Evolutionary conservation across 805 yeast genomes (phyloP), one percentile per base, ranked within the genome.

Genomic region (Metschnikowia lunata): DNA sequence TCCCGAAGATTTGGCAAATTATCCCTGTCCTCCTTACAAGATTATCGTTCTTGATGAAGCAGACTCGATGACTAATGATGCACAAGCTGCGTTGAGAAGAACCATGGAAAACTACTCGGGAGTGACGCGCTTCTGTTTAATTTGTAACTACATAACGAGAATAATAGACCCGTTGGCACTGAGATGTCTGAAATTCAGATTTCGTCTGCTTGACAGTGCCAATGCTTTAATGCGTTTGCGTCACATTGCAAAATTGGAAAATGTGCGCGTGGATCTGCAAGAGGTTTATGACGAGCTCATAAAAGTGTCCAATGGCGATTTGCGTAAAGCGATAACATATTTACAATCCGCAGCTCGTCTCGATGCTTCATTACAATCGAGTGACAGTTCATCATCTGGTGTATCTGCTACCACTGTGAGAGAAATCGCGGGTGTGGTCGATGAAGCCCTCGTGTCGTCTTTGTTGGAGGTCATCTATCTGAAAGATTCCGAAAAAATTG

Each of bases 1-100:
- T 1, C 70, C 74, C 12, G 83, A 81, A 34, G 93, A 85, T 55
- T 64, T 77, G 40, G 78, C 69, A 34, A 76, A 80, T 14, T 90
- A 89, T 66, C 97, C 98, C 1, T 91, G 98, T 60, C 98, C 99
- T 1, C 97, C 98, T 6, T 93, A 87, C 66, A 93, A 93, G 62
- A 80, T 93, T 56, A 85, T 93, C 51, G 87, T 93, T 35, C 67
- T 93, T 42, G 97, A 90, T 68, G 97, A 90, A 64, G 97, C 97
- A 0, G 97, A 93, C 63, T 88, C 96, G 10, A 93, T 93, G 97
- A 93, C 99, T 8, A 78, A 88, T 35, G 97, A 88, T 56, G 99
- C 99, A 0, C 99, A 93, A 61, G 80, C 89, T 43, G 99, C 99
- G 1, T 72, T 93, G 51, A 80, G 99, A 68, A 78, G 99, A 64